Base-by-base conservation (phyloP, 2,329 filamentous ascomycete genomes). In the Chaetothyriales sp. region DNA sequence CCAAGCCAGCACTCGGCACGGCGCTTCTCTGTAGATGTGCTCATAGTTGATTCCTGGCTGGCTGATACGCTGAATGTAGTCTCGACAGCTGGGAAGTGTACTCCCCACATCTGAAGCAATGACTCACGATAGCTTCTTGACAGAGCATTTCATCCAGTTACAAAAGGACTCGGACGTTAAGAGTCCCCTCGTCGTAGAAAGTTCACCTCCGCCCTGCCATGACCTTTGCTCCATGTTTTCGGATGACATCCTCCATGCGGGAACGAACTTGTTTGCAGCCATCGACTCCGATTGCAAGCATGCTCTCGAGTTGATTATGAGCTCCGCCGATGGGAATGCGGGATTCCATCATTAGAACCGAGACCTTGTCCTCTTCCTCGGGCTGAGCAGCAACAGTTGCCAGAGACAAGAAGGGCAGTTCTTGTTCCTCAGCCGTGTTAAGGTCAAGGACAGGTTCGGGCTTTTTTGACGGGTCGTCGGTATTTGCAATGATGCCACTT, bases 261-360 rank as follows among this genome's bases (percentile, higher is more conserved):
- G 80, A 76, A 56, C 86, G 77, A 42, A 96, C 81, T 64, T 89
- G 83, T 68, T 83, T 87, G 67, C 90, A 96, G 4, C 89, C 92
- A 64, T 95, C 89, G 47, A 95, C 80, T 0, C 84, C 90, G 1
- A 95, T 87, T 0, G 86, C 87, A 60, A 98, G 70, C 89, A 98
- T 94, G 1, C 85, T 85, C 70, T 98, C 90, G 53, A 96, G 64
- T 51, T 88, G 77, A 15, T 66, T 66, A 44, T 55, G 54, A 12
- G 48, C 46, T 9, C 55, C 56, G 52, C 76, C 76, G 56, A 84
- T 79, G 66, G 93, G 84, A n/a, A 95, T 82, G 46, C 86, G 79
- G 50, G 83, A 92, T 73, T 96, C 92, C 75, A 93, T 85, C 10
- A 89, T 77, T 56, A 94, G 68, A 5, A 89, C 83, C 2, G 79